Evolutionary conservation across 148 eudicot species (phyloP).

Genomic region (Spergularia bocconei): DNA sequence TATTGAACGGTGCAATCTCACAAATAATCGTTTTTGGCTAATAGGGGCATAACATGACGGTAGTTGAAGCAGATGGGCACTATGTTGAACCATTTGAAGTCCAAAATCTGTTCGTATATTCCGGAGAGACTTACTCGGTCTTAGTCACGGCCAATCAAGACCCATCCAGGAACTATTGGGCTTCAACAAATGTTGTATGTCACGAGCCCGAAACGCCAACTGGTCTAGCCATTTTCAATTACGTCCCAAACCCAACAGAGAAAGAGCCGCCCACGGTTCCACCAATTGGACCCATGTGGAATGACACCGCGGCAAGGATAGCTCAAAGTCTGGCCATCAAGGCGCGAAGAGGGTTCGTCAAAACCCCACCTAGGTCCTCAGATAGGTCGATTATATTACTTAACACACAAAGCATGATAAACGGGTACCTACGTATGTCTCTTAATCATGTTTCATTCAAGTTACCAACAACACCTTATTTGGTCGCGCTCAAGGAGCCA

Average conservation of each 20-base stretch:
- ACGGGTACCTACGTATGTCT: conserved; percentile 54
- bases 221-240: conserved; percentile 67
- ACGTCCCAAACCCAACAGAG: conserved; percentile 56
- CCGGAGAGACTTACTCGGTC: conserved; percentile 88
- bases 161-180: conserved; percentile 77
- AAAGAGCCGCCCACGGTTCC: conserved; percentile 45
- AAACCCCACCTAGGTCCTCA: conserved; percentile 50
- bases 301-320: conserved; percentile 37
- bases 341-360: conserved; percentile 42
- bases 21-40: neutral
- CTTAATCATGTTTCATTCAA: conserved; percentile 67
- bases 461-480: conserved; percentile 73
- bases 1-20: no score
- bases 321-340: conserved; percentile 54
- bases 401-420: conserved; percentile 61
- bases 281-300: conserved; percentile 62
- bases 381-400: conserved; percentile 61
- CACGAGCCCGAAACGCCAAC: conserved; percentile 51
- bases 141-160: conserved; percentile 60
- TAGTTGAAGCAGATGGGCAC: conserved; percentile 78
- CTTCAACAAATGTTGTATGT: conserved; percentile 49
- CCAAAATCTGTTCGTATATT: conserved; percentile 68
- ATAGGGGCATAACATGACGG: conserved; percentile 82
- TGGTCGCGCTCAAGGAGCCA: conserved; percentile 53
- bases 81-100: conserved; percentile 72